A percentile compares a stretch with the other conserved stretches of the same genome.
Evolutionary conservation across 306 rosid genomes (phyloP).

Genomic region (Comarum palustre): DNA sequence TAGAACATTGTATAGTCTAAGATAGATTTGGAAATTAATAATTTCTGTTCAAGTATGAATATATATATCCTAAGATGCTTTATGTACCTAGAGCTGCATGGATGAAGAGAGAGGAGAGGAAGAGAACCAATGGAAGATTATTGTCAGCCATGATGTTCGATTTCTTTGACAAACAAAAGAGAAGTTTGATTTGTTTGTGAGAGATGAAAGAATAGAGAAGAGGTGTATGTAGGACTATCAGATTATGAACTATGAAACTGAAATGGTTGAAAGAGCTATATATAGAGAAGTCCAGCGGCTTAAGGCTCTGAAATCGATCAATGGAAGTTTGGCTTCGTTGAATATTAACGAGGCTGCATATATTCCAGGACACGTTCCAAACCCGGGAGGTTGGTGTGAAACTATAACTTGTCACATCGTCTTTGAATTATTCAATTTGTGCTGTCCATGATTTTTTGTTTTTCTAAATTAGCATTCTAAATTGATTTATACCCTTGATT

Average conservation of each 20-base stretch:
- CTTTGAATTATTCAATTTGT: not conserved
- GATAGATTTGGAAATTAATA: not conserved
- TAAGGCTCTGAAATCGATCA: not conserved
- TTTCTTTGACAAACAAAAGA: not conserved
- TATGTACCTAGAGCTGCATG: constrained; percentile 52
- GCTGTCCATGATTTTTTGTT: not conserved
- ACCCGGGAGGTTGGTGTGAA: not conserved
- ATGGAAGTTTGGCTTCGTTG: not conserved
- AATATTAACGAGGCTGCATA: constrained; percentile 18
- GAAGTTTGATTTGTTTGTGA: not conserved
- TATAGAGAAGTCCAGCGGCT: constrained; percentile 21
- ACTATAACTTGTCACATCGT: not conserved
- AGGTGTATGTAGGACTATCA: not conserved
- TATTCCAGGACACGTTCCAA: constrained; percentile 28
- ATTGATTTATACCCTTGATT: not conserved
- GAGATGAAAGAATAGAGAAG: constrained; percentile 8
- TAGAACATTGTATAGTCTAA: not conserved
- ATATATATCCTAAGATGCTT: not conserved
- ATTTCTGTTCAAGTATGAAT: not conserved
- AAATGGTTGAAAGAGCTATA: constrained; percentile 17
- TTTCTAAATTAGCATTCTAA: not conserved
- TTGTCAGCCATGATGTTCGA: constrained; percentile 36
- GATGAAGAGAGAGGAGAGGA: constrained; percentile 48
- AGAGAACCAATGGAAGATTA: constrained; percentile 35
- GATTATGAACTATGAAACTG: constrained; percentile 18